Conservation (phyloP, 139 green algal species). For the Chlorella ohadii region DNA sequence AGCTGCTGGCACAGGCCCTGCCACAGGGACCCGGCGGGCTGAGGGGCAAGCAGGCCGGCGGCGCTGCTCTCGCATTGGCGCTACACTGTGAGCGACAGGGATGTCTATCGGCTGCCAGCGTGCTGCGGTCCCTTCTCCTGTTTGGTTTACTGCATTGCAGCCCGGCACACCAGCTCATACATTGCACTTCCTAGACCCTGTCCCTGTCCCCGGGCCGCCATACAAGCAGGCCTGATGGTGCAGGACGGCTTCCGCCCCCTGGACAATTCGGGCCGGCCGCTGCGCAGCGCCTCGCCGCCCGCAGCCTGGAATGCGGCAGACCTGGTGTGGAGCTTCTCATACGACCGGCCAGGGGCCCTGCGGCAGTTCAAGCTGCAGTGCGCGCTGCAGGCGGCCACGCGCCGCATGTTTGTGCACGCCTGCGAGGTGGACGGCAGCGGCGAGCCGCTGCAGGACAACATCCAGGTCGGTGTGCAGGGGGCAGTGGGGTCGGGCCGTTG, state of each 20-base stretch:
- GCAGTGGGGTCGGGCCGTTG: not conserved
- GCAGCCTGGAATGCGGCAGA: not conserved
- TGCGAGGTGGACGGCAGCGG: slow-evolving; percentile 25
- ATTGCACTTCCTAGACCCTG: too few species aligned
- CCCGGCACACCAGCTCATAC: too few species aligned
- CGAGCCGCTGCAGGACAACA: slow-evolving; percentile 35
- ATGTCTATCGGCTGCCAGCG: not conserved
- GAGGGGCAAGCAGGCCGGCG: not conserved
- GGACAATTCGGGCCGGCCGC: not conserved
- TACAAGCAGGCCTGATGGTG: slow-evolving; percentile 25
- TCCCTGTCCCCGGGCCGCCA: too few species aligned
- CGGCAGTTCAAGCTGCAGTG: slow-evolving; percentile 44
- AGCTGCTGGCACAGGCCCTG: not conserved
- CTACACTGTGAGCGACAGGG: not conserved
- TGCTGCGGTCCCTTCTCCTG: too few species aligned
- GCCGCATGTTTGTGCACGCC: slow-evolving; percentile 45
- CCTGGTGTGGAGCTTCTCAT: slow-evolving; percentile 1
- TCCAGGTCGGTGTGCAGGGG: slow-evolving; percentile 23
- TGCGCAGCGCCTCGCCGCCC: not conserved
- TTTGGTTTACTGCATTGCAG: too few species aligned
- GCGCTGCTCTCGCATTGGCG: not conserved
- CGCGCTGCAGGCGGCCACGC: slow-evolving; percentile 43
- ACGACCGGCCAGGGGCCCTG: not conserved
- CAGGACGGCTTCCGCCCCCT: not conserved
- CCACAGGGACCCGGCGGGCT: not conserved